These are phyloP conservation scores for Jatropha curcas DNA, from an alignment of 345 rosid species.

Conservation along the genomic window DNA sequence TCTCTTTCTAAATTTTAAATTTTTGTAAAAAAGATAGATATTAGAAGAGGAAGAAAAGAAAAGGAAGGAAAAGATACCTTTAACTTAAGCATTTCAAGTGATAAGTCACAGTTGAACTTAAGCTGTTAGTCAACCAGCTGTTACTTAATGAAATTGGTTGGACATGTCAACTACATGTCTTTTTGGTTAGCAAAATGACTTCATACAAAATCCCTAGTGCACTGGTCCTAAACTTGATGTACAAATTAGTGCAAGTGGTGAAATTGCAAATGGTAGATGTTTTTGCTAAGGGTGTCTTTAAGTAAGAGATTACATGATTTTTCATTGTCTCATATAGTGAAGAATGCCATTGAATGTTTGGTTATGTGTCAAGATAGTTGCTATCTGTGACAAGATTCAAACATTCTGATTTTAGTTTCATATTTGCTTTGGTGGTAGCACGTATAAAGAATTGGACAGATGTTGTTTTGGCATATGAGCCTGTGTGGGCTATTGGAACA, in stretches of 20 bases:
- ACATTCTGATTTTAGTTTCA: not conserved
- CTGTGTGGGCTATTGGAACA: slow-evolving; percentile 96
- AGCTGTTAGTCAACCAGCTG: not conserved
- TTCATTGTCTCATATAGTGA: not conserved
- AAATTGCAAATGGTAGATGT: too few relatives aligned
- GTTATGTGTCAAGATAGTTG: not conserved
- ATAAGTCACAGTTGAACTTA: too few relatives aligned
- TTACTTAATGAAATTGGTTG: not conserved
- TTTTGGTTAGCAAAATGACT: not conserved
- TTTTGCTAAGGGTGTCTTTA: not conserved
- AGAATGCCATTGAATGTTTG: not conserved
- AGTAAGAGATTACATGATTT: not conserved
- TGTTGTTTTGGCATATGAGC: slow-evolving; percentile 87
- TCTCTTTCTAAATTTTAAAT: too few relatives aligned
- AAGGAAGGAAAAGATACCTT: too few relatives aligned
- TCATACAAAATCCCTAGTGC: not conserved
- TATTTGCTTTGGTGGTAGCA: slow-evolving; percentile 40
- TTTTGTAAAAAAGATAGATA: too few relatives aligned
- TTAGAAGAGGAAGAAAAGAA: too few relatives aligned
- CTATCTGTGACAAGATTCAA: slow-evolving; percentile 3
- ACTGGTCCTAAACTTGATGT: not conserved
- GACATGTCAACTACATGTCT: not conserved
- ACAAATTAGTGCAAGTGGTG: not conserved
- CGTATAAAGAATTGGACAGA: slow-evolving; percentile 58
- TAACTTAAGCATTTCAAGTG: too few relatives aligned